Percentiles rank a stretch among this genome's conserved stretches.
phyloP scores from a whole-genome alignment of 1,284 basidiomycete species.

The Thelephora terrestris region DNA sequence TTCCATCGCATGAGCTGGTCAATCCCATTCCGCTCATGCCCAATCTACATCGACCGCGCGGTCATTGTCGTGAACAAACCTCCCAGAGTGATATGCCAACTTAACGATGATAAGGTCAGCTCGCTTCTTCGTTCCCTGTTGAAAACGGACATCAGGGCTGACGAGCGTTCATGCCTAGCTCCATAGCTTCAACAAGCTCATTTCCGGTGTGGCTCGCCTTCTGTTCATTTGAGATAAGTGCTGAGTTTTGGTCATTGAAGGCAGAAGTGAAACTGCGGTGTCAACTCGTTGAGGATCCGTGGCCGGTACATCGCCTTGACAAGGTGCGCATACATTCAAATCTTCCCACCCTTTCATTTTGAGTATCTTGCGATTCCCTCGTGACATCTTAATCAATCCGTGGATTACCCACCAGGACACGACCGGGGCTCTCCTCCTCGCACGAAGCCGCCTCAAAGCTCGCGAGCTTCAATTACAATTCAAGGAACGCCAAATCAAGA shows the following conservation, averaged over 20 bases:
- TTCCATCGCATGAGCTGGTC: too few relatives aligned
- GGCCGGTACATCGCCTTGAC: slow-evolving; percentile 57
- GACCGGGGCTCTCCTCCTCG: slow-evolving; percentile 52
- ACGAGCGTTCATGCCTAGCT: not conserved
- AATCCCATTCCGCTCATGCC: not conserved
- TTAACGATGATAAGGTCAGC: slow-evolving; percentile 13
- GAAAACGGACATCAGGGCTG: slow-evolving; percentile 6
- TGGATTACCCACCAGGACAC: slow-evolving; percentile 36
- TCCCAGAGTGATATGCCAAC: slow-evolving; percentile 45
- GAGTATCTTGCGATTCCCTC: too few relatives aligned
- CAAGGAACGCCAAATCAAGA: slow-evolving; percentile 32
- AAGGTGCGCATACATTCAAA: slow-evolving; percentile 31
- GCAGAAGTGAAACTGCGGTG: slow-evolving; percentile 31
- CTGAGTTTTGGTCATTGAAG: not conserved
- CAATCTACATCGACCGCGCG: slow-evolving; percentile 40
- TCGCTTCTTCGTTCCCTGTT: slow-evolving; percentile 5
- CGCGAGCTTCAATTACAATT: slow-evolving; percentile 48
- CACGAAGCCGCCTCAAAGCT: slow-evolving; percentile 34
- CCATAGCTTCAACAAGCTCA: not conserved
- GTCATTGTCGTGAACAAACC: slow-evolving; percentile 56
- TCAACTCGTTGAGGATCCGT: slow-evolving; percentile 27
- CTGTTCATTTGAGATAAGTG: not conserved
- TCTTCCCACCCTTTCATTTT: slow-evolving; percentile 1
- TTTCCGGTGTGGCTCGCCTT: too few relatives aligned
- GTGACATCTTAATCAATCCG: not conserved